These are phyloP conservation scores for Colletotrichum simmondsii DNA, from an alignment of 2,329 filamentous ascomycete species.

Conservation along the genomic window DNA sequence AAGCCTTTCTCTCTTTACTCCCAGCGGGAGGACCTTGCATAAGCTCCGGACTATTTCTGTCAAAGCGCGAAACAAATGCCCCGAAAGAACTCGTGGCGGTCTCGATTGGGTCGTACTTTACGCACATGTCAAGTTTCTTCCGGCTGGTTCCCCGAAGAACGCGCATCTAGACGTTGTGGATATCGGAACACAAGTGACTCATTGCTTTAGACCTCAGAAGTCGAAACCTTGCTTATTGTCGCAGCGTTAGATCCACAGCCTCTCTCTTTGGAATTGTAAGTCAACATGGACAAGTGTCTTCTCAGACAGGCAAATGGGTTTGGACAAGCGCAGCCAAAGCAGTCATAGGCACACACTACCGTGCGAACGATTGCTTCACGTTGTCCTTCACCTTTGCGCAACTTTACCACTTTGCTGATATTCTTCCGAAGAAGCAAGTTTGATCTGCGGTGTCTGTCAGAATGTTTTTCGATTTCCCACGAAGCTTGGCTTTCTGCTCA, in stretches of 20 bases:
- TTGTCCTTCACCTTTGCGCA: background rate
- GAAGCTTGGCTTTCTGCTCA: constrained; percentile 15
- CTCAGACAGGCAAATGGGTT: background rate
- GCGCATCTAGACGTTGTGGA: background rate
- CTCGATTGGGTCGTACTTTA: too few relatives aligned
- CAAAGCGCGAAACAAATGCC: background rate
- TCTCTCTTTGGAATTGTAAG: background rate
- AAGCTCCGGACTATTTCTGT: background rate
- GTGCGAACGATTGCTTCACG: background rate
- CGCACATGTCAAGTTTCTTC: background rate
- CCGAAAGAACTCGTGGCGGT: background rate
- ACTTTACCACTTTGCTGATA: background rate
- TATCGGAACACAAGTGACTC: background rate
- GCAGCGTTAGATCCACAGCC: background rate
- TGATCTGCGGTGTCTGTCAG: constrained; percentile 8
- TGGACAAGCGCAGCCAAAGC: background rate
- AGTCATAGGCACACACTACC: background rate
- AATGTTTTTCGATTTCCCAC: constrained; percentile 9
- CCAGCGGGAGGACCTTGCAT: background rate
- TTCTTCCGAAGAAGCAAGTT: background rate
- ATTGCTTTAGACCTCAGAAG: background rate
- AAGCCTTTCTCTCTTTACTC: background rate
- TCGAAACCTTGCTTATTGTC: background rate
- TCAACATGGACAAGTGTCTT: background rate
- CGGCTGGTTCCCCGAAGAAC: background rate